Percentiles rank a stretch among this genome's conserved stretches.
Conservation (phyloP, 2,329 filamentous ascomycete species). For the Teratosphaeria gauchensis region DNA sequence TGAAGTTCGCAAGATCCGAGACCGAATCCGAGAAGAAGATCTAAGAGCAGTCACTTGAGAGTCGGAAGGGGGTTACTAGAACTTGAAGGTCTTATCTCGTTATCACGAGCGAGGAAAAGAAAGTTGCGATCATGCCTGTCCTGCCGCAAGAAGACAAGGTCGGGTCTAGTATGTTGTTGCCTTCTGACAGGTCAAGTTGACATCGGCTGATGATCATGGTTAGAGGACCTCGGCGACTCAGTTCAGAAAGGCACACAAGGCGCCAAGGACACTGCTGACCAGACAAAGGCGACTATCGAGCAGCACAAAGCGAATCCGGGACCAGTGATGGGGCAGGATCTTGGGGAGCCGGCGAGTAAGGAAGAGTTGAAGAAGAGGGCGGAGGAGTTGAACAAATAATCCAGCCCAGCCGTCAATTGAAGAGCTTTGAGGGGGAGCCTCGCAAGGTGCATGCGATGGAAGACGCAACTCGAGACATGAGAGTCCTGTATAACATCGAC, state of each 20-base stretch:
- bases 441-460: too few species aligned
- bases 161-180: not conserved
- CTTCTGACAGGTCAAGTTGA: not conserved
- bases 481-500: not conserved
- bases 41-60: not conserved
- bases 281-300: not conserved
- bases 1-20: not conserved
- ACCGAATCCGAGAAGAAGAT: not conserved
- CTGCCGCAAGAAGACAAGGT: constrained; percentile 31
- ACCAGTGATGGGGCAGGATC: constrained; percentile 35
- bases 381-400: constrained; percentile 39
- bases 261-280: not conserved
- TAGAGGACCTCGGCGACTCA: not conserved
- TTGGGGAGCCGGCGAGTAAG: constrained; percentile 37
- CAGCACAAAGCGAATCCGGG: constrained; percentile 37
- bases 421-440: not conserved
- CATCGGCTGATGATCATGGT: not conserved
- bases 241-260: not conserved
- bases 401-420: not conserved
- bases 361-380: constrained; percentile 41
- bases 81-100: not conserved
- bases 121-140: constrained; percentile 28
- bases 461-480: not conserved
- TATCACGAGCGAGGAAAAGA: not conserved
- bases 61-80: not conserved